phyloP scores from a whole-genome alignment of 2,329 filamentous ascomycete genomes.

The Fusarium nisikadoi region DNA sequence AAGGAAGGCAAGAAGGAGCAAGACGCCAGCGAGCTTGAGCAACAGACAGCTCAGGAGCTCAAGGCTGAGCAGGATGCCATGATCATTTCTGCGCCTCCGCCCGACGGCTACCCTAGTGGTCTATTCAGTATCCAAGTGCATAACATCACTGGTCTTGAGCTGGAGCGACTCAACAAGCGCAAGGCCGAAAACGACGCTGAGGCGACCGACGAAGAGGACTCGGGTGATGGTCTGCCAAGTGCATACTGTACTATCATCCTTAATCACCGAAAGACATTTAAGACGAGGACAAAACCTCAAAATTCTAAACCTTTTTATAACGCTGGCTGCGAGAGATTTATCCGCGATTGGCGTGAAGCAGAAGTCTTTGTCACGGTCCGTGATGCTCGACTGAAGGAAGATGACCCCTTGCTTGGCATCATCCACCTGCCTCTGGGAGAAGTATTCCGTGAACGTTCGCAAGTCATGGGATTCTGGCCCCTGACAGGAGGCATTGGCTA shows the following conservation, averaged over 20 bases:
- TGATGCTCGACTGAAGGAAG: slow-evolving; percentile 74
- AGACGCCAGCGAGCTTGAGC: slow-evolving; percentile 70
- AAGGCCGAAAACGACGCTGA: slow-evolving; percentile 58
- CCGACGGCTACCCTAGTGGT: slow-evolving; percentile 69
- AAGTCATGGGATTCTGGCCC: slow-evolving; percentile 73
- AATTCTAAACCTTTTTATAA: slow-evolving; percentile 84
- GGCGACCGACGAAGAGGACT: slow-evolving; percentile 66
- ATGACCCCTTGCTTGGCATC: slow-evolving; percentile 75
- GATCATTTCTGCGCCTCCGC: slow-evolving; percentile 74
- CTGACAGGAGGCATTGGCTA: slow-evolving; percentile 78
- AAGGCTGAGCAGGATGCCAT: slow-evolving; percentile 70
- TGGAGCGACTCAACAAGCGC: slow-evolving; percentile 68
- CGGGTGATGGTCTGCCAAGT: slow-evolving; percentile 73
- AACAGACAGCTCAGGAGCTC: slow-evolving; percentile 75
- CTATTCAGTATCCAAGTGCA: slow-evolving; percentile 78
- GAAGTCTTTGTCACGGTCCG: slow-evolving; percentile 76
- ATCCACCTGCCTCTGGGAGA: slow-evolving; percentile 73
- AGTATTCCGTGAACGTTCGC: slow-evolving; percentile 70
- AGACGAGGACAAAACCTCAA: slow-evolving; percentile 79
- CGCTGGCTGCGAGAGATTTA: slow-evolving; percentile 77
- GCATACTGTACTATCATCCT: slow-evolving; percentile 79
- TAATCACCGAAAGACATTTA: slow-evolving; percentile 76
- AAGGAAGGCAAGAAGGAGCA: slow-evolving; percentile 59
- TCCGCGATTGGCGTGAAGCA: slow-evolving; percentile 73
- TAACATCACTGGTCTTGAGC: slow-evolving; percentile 75